phyloP scores from a whole-genome alignment of 169 alveolate species.

The Babesia ovis region DNA sequence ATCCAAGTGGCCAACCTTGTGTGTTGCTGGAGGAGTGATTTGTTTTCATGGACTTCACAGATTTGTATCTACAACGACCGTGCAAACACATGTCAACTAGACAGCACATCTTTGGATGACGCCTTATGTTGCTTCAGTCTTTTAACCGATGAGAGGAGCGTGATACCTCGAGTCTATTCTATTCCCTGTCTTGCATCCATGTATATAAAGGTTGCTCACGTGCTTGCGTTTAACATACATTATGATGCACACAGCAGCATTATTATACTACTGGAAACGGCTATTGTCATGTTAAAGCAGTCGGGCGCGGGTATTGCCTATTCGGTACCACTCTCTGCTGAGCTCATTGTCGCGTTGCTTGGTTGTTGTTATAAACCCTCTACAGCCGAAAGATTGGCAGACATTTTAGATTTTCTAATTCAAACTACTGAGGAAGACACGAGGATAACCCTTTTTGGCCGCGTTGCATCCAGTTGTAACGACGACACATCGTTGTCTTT shows the following conservation, averaged over 20 bases:
- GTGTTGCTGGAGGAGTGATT: conserved; percentile 34
- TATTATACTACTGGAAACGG: not conserved
- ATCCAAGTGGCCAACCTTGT: conserved; percentile 24
- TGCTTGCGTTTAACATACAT: not conserved
- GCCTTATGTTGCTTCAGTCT: conserved; percentile 45
- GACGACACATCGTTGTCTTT: conserved; percentile 11
- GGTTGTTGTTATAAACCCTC: conserved; percentile 1
- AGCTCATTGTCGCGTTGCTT: conserved; percentile 24
- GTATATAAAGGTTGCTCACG: conserved; percentile 55
- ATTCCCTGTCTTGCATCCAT: conserved; percentile 25
- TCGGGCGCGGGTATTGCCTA: not conserved
- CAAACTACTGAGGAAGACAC: conserved; percentile 3
- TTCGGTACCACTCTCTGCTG: conserved; percentile 39
- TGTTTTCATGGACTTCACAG: conserved; percentile 33
- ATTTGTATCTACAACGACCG: conserved; percentile 15
- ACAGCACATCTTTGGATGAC: conserved; percentile 44
- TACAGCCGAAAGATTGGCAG: not conserved
- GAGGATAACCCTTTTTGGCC: conserved; percentile 1
- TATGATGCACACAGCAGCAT: not conserved
- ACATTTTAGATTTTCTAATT: not conserved
- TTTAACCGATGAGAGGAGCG: conserved; percentile 21
- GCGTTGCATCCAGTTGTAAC: conserved; percentile 8
- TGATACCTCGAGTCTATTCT: conserved; percentile 47
- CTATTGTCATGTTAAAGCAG: not conserved
- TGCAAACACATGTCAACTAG: conserved; percentile 28